Base-by-base conservation (phyloP, 345 rosid species). In the Zanthoxylum bungeanum region DNA sequence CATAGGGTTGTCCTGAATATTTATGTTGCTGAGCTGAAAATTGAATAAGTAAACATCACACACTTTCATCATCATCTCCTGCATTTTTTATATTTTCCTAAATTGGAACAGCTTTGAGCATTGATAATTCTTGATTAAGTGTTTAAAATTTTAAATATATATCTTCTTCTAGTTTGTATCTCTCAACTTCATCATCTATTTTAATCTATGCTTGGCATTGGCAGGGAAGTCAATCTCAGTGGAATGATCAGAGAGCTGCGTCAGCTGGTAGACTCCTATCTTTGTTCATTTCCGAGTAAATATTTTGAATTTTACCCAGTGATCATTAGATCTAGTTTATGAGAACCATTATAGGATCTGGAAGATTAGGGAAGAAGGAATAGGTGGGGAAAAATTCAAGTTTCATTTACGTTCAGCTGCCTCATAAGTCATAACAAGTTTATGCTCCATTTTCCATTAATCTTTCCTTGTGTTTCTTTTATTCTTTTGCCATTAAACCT, bases 211-310 rank as follows among this genome's bases (percentile, higher is more conserved):
- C 60, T 59, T 75, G 59, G 33, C 33, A 65, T 60, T 79, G 69
- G 60, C 77, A 82, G 86, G 86, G 77, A 71, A 67, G 31, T 57
- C 77, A 16, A 69, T 69, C 72, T 71, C 77, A 61, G 40, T 49
- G 71, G n/a, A 74, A 49, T 68, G 66, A 34, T 60, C 83, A 75
- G 55, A 73, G n/a, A 63, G 30, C 65, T 50, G 34, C 27, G 17
- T 28, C 66, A 60, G 39, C 73, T 28, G 81, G 79, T 82, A 75
- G 58, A 65, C 55, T 64, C 39, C 52, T 52, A 1, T 21, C 58
- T 30, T 70, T 30, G 40, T 31, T 44, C 12, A 22, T 19, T 57
- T 70, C 22, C 31, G 56, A 27, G 28, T 39, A 7, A n/a, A 25
- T 65, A 22, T 66, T 11, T 64, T 42, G 4, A n/a, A 33, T 28